Evolutionary conservation across 305 asterid species (phyloP), one percentile per base, ranked within the genome.

Genomic region (Fraxinus dipetala): DNA sequence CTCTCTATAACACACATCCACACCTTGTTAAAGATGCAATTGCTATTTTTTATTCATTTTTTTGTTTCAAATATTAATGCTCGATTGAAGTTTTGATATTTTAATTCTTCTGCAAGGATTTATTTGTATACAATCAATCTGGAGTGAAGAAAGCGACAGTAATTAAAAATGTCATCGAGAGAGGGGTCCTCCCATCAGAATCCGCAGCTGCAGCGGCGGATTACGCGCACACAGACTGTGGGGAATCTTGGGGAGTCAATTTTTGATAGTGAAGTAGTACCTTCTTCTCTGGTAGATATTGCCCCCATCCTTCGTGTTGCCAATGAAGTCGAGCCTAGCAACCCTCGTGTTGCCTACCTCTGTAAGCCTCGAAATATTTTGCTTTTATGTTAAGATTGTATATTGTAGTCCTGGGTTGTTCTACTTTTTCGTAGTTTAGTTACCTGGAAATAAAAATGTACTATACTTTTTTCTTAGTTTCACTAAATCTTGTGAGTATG

Each of bases 221-320:
- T 96, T 78, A 89, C 95, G 26, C 94, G 99, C 80, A 93, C 97
- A 0, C 99, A 93, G 86, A 96, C 98, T 1, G 91, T 91, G 78
- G 99, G 98, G 84, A 96, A 93, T 85, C 91, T 92, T 2, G 99
- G 98, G 35, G 98, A 96, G 88, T 87, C 97, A 45, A 86, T 90
- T 34, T 92, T 96, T 81, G 99, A 96, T 83, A 96, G 99, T 87
- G 98, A 96, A 89, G 99, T 96, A 79, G 97, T 96, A 85, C 99
- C 99, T 16, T 96, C 99, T 4, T 96, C 99, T 67, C 87, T 96
- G 69, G 98, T 89, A 83, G 98, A 96, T 87, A 94, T 96, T 59
- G 99, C 99, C 54, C 98, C 99, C 45, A 94, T 96, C 90, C 98
- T 96, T 80, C 99, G 99, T 86, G 99, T 96, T 81, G 99, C 99